Evolutionary conservation across 345 rosid genomes (phyloP), one percentile per base, ranked within the genome.

Genomic region (Murraya koenigii): DNA sequence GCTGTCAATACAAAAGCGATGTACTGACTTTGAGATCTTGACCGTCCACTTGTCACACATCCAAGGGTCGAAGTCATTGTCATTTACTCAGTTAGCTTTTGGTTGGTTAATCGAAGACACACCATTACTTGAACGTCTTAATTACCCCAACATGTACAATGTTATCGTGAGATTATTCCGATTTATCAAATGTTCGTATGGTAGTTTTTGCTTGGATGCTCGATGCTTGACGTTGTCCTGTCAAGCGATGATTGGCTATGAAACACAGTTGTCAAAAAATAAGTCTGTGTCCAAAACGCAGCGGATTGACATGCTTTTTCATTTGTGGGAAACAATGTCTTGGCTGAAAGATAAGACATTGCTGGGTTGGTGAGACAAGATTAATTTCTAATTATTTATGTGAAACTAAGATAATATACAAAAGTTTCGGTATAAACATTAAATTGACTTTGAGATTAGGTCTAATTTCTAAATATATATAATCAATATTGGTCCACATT

Each of bases 111-210:
- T 33, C 63, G 36, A 22, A 44, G 68, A 38, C 26, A 7, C 7
- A 3, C 5, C 14, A 19, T 72, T 49, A 14, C 77, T 77, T 81
- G 65, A 52, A 68, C 80, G 78, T 77, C 71, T 81, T 66, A 73
- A 61, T 66, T 77, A 73, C 60, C 67, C 71, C 70, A 38, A 41
- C 38, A 8, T 13, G 17, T 15, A 76, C 68, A 14, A 30, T 75
- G 63, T 5, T 30, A 6, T 62, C 38, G 69, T 22, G 69, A 35
- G 69, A 66, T 36, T 41, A 36, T 22, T 38, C 3, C 3, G 70
- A 36, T 66, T 14, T 36, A 15, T 66, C 28, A 66, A 8, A 26
- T 35, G 36, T 9, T 36, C 28, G 15, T 66, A 22, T 1, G 13
- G 35, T 2, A 7, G 26, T 8, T 44, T 11, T 7, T 22, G 17